Conservation (phyloP, 345 rosid genomes). For the Acer saccharum region DNA sequence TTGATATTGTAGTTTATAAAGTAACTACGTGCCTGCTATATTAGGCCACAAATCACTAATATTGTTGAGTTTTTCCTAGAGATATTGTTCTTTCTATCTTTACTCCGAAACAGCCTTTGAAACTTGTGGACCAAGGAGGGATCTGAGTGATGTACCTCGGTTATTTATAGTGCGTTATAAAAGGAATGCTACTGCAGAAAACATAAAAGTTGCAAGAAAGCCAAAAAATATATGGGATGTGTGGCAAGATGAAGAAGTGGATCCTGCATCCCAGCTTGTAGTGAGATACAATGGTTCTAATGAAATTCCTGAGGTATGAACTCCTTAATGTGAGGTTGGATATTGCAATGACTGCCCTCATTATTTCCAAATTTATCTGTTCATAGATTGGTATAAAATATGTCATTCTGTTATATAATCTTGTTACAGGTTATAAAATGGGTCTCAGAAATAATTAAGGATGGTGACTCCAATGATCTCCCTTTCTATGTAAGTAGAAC, state of each 20-base stretch:
- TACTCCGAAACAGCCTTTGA: constrained; percentile 79
- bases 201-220: constrained; percentile 39
- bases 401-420: constrained; percentile 2
- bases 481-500: constrained; percentile 69
- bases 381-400: not conserved
- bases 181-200: constrained; percentile 65
- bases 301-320: constrained; percentile 66
- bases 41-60: constrained; percentile 10
- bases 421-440: constrained; percentile 67
- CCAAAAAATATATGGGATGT: constrained; percentile 56
- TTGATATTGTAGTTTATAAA: not conserved
- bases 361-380: not conserved
- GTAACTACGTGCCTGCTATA: not conserved
- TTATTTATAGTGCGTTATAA: constrained; percentile 81
- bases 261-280: constrained; percentile 90
- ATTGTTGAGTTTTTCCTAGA: constrained; percentile 44
- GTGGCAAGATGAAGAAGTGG: constrained; percentile 56
- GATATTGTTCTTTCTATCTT: constrained; percentile 85
- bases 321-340: not conserved
- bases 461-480: constrained; percentile 82
- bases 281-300: constrained; percentile 77
- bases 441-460: constrained; percentile 75
- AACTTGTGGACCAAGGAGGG: constrained; percentile 90
- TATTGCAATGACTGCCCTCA: not conserved
- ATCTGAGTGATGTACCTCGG: constrained; percentile 64